Evolutionary conservation across 2,329 filamentous ascomycete species (phyloP).

Genomic region (Fonsecaea multimorphosa): DNA sequence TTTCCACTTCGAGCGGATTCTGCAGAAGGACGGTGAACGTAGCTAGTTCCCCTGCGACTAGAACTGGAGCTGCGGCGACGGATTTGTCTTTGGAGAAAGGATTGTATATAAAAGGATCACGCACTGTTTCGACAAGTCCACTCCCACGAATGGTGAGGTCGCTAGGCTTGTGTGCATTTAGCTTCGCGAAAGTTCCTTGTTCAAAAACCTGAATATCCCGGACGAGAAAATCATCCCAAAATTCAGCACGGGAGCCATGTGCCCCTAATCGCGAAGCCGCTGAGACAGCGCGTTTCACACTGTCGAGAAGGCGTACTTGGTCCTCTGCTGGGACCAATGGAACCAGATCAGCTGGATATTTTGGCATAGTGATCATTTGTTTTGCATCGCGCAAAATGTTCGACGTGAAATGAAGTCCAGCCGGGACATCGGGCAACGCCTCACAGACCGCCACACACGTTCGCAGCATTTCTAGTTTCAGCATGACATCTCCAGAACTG

Average conservation of each 20-base stretch:
- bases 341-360: slow-evolving; percentile 47
- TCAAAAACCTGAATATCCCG: slow-evolving; percentile 75
- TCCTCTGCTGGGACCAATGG: slow-evolving; percentile 67
- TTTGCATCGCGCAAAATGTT: slow-evolving; percentile 77
- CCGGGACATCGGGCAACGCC: slow-evolving; percentile 87
- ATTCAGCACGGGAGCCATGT: slow-evolving; percentile 74
- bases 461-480: slow-evolving; percentile 86
- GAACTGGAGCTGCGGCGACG: slow-evolving; percentile 65
- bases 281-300: slow-evolving; percentile 80
- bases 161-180: slow-evolving; percentile 67
- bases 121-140: slow-evolving; percentile 48
- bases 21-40: slow-evolving; percentile 84
- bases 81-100: slow-evolving; percentile 77
- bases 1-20: slow-evolving; percentile 91
- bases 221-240: slow-evolving; percentile 96
- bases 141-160: slow-evolving; percentile 51
- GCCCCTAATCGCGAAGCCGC: slow-evolving; percentile 79
- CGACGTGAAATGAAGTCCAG: slow-evolving; percentile 85
- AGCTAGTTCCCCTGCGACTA: slow-evolving; percentile 79
- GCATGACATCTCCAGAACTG: slow-evolving; percentile 73
- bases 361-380: slow-evolving; percentile 75
- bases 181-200: slow-evolving; percentile 63
- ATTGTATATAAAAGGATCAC: slow-evolving; percentile 93
- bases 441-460: slow-evolving; percentile 95
- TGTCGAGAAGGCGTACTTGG: slow-evolving; percentile 81